Percentiles rank a stretch among this genome's conserved stretches.
Conservation (phyloP, 2,329 filamentous ascomycete genomes). For the Diaporthe aspalathi region DNA sequence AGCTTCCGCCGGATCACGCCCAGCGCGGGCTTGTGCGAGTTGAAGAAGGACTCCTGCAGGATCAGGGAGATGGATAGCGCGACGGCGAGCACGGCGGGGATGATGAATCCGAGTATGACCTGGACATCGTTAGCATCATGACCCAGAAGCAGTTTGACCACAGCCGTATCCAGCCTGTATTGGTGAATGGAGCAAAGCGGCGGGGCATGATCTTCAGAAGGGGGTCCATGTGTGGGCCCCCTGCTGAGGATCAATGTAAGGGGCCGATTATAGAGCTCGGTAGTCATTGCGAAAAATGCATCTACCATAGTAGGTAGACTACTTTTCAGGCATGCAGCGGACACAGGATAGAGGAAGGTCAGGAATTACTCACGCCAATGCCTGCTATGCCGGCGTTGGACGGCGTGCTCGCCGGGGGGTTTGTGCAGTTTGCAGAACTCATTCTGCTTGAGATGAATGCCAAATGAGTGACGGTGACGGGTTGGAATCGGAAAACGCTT, state of each 20-base stretch:
- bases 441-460: background rate
- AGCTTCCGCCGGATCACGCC: slow-evolving; percentile 64
- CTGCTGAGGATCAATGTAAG: background rate
- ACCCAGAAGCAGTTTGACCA: background rate
- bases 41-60: slow-evolving; percentile 37
- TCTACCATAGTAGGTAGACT: too few relatives aligned
- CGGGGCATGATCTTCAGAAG: background rate
- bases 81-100: slow-evolving; percentile 36
- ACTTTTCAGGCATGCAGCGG: background rate
- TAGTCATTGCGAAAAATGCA: background rate
- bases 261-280: background rate
- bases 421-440: slow-evolving; percentile 15
- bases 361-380: slow-evolving; percentile 32
- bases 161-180: background rate
- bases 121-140: slow-evolving; percentile 1
- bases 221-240: background rate
- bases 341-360: background rate
- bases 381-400: slow-evolving; percentile 34
- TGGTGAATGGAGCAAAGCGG: background rate
- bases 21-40: slow-evolving; percentile 26
- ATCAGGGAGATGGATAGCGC: slow-evolving; percentile 37
- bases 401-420: slow-evolving; percentile 13
- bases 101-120: slow-evolving; percentile 39
- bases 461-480: background rate
- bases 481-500: background rate